phyloP scores from a whole-genome alignment of 2,329 filamentous ascomycete genomes.

The Fusarium sterilihyphosum region DNA sequence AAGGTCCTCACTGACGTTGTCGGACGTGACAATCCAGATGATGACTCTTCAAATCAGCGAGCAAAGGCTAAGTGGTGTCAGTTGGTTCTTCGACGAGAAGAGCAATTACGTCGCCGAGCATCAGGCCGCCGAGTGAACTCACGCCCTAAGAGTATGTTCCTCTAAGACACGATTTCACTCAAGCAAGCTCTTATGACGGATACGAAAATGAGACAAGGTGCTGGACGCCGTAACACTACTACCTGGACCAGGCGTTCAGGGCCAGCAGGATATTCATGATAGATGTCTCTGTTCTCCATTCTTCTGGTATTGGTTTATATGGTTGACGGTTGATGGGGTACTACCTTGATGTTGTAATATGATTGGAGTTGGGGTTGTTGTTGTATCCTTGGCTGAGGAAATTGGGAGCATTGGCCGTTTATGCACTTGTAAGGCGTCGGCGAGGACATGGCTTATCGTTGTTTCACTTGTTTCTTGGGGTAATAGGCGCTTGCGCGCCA shows the following conservation, averaged over 20 bases:
- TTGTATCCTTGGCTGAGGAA: slow-evolving; percentile 34
- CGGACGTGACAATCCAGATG: slow-evolving; percentile 63
- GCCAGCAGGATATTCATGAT: slow-evolving; percentile 32
- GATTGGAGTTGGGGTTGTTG: slow-evolving; percentile 42
- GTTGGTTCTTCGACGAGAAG: slow-evolving; percentile 71
- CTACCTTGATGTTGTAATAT: slow-evolving; percentile 39
- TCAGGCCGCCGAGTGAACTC: slow-evolving; percentile 64
- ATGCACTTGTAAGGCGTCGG: slow-evolving; percentile 44
- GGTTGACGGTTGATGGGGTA: slow-evolving; percentile 33
- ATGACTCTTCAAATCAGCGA: slow-evolving; percentile 54
- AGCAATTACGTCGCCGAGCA: slow-evolving; percentile 64
- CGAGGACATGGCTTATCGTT: slow-evolving; percentile 37
- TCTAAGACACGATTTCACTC: slow-evolving; percentile 47
- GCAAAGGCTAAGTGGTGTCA: slow-evolving; percentile 73
- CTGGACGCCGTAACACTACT: slow-evolving; percentile 36
- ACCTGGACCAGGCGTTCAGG: slow-evolving; percentile 44
- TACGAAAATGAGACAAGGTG: slow-evolving; percentile 38
- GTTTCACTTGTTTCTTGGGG: slow-evolving; percentile 23
- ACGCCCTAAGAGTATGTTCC: slow-evolving; percentile 67
- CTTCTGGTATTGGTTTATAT: slow-evolving; percentile 29
- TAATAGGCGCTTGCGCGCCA: slow-evolving; percentile 36
- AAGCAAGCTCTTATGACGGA: slow-evolving; percentile 13
- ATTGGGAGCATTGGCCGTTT: slow-evolving; percentile 41
- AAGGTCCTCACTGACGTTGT: slow-evolving; percentile 80
- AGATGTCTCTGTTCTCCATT: slow-evolving; percentile 39